A percentile compares a stretch with the other conserved stretches of the same genome.
Evolutionary conservation across 805 yeast species (phyloP).

Genomic region (Candida saitoana): DNA sequence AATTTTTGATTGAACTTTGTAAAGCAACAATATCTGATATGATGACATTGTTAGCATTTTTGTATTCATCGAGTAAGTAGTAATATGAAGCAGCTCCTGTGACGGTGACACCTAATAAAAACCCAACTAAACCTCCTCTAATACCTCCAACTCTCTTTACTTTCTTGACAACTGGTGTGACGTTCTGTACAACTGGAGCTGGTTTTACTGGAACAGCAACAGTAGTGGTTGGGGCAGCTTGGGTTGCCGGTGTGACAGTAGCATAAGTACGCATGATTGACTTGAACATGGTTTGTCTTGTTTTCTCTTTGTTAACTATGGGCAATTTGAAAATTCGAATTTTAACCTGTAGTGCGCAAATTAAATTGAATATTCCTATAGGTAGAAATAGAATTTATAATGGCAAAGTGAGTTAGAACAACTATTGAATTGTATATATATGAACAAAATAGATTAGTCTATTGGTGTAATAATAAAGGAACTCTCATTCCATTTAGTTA

Average conservation of each 20-base stretch:
- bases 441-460: too few relatives aligned
- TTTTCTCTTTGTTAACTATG: not conserved
- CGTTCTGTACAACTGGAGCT: not conserved
- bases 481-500: too few relatives aligned
- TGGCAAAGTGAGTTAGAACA: too few relatives aligned
- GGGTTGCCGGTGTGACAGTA: not conserved
- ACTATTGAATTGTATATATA: too few relatives aligned
- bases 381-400: too few relatives aligned
- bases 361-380: not conserved
- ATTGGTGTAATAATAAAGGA: too few relatives aligned
- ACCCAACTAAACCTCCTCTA: constrained; percentile 63
- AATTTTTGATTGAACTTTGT: constrained; percentile 60
- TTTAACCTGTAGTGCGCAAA: not conserved
- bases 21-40: constrained; percentile 71
- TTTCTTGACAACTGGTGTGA: constrained; percentile 1
- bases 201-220: not conserved
- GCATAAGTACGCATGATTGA: constrained; percentile 2
- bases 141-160: constrained; percentile 29
- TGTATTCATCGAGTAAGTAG: constrained; percentile 74
- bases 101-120: constrained; percentile 67
- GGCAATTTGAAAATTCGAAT: not conserved
- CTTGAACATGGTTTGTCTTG: constrained; percentile 1
- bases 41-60: constrained; percentile 65
- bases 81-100: constrained; percentile 77
- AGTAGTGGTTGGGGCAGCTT: not conserved